Percentiles rank a stretch among this genome's conserved stretches.
Evolutionary conservation across 2,329 filamentous ascomycete species (phyloP).

Genomic region (Fusarium sp.): DNA sequence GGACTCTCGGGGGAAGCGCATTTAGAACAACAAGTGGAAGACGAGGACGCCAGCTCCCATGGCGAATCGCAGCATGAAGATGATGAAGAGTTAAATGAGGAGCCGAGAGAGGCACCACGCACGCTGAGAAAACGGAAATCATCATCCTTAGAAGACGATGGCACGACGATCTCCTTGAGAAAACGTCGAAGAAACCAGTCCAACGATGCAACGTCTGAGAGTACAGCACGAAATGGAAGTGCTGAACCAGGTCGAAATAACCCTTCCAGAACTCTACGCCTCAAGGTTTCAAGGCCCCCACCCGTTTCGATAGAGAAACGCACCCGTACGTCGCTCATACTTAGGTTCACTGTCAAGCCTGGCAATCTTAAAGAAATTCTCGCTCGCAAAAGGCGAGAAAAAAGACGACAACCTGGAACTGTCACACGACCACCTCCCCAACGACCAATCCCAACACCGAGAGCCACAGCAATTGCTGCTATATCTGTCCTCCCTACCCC

Average conservation of each 20-base stretch:
- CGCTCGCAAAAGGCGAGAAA: constrained; percentile 50
- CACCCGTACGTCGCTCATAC: constrained; percentile 50
- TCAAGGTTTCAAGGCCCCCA: constrained; percentile 57
- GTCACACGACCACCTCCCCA: constrained; percentile 39
- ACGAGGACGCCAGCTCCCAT: constrained; percentile 27
- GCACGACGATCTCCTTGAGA: constrained; percentile 62
- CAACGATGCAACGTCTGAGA: constrained; percentile 55
- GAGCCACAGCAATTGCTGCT: constrained; percentile 31
- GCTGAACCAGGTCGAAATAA: constrained; percentile 48
- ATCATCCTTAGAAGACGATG: constrained; percentile 73
- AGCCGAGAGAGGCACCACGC: constrained; percentile 70
- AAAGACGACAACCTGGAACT: constrained; percentile 43
- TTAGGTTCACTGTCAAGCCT: constrained; percentile 53
- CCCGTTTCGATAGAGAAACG: constrained; percentile 56
- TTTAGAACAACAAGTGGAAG: constrained; percentile 14
- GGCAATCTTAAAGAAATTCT: constrained; percentile 54
- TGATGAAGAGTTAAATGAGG: constrained; percentile 17
- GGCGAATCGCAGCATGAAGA: constrained; percentile 24
- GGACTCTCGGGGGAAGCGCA: constrained; percentile 21
- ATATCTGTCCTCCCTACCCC: constrained; percentile 62
- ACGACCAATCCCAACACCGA: constrained; percentile 42
- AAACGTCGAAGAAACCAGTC: constrained; percentile 64
- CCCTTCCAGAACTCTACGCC: constrained; percentile 68
- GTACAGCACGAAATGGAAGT: constrained; percentile 48
- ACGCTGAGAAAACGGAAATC: constrained; percentile 86